Percentiles rank a stretch among this genome's conserved stretches.
phyloP scores from a whole-genome alignment of 495 filamentous ascomycete species.

The Penicillium odoratum region DNA sequence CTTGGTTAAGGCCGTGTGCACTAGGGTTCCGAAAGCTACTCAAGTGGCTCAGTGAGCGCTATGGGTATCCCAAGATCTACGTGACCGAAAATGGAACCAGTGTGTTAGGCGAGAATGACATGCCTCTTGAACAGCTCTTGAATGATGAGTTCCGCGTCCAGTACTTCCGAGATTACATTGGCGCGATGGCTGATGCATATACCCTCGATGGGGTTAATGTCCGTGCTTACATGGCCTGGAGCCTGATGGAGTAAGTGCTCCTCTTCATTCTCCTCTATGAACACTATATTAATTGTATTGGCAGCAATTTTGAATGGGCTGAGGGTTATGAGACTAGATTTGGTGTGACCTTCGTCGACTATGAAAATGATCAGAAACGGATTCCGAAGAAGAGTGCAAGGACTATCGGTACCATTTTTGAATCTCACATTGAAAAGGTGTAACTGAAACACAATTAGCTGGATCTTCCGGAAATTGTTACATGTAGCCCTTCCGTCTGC shows the following conservation, averaged over 20 bases:
- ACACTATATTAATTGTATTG: constrained; percentile 11
- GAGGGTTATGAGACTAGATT: constrained; percentile 86
- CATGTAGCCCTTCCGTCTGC: background rate
- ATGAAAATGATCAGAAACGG: constrained; percentile 70
- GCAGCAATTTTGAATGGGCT: constrained; percentile 60
- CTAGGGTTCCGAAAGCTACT: constrained; percentile 74
- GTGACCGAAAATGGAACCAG: constrained; percentile 83
- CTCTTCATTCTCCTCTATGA: background rate
- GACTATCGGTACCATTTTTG: constrained; percentile 64
- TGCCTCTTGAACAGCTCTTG: constrained; percentile 65
- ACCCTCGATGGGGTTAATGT: constrained; percentile 69
- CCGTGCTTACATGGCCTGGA: constrained; percentile 76
- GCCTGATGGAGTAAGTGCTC: constrained; percentile 63
- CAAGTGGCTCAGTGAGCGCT: constrained; percentile 76
- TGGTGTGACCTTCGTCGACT: constrained; percentile 76
- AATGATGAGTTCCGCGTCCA: constrained; percentile 73
- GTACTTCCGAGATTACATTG: constrained; percentile 73
- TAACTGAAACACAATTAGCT: background rate
- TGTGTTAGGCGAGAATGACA: constrained; percentile 75
- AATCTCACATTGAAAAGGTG: constrained; percentile 38
- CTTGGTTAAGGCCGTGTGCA: constrained; percentile 71
- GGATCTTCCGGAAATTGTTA: background rate
- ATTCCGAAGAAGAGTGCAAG: constrained; percentile 77
- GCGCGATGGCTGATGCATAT: constrained; percentile 67
- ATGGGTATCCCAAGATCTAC: constrained; percentile 71